Percentiles rank a stretch among this genome's conserved stretches.
Conservation (phyloP, 148 eudicot genomes). For the Spergularia bocconei region DNA sequence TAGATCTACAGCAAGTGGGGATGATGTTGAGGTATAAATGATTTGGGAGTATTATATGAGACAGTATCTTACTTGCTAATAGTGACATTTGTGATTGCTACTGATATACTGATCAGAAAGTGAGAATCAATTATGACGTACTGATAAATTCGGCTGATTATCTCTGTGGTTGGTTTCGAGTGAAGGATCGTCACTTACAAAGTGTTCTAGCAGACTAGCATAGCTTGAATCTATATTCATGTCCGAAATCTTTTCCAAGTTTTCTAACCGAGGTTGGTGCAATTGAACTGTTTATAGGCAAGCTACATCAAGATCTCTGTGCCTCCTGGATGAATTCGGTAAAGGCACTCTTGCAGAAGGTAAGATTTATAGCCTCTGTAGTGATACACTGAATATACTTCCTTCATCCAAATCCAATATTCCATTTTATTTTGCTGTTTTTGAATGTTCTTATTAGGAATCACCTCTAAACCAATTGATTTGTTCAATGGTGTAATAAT, state of each 20-base stretch:
- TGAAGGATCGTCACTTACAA: neutral
- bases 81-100: neutral
- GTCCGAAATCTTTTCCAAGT: constrained; percentile 1
- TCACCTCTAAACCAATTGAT: too few relatives aligned
- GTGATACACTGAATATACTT: neutral
- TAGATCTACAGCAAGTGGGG: constrained; percentile 96
- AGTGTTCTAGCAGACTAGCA: constrained; percentile 3
- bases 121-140: neutral
- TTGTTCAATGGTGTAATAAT: too few relatives aligned
- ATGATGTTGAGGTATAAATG: constrained; percentile 81
- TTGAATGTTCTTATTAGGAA: too few relatives aligned
- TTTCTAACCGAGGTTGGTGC: neutral
- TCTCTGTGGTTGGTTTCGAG: neutral
- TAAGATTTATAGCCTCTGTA: constrained; percentile 23
- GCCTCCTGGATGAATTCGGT: constrained; percentile 94
- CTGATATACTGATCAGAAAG: neutral
- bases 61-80: neutral
- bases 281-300: constrained; percentile 47
- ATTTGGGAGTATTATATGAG: neutral
- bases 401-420: neutral
- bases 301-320: constrained; percentile 76
- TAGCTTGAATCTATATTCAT: neutral
- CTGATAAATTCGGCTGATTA: neutral
- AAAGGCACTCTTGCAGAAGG: constrained; percentile 99
- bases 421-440: too few relatives aligned